These are phyloP conservation scores for Exobasidium rhododendri DNA, from an alignment of 1,284 basidiomycete species.

Conservation along the genomic window DNA sequence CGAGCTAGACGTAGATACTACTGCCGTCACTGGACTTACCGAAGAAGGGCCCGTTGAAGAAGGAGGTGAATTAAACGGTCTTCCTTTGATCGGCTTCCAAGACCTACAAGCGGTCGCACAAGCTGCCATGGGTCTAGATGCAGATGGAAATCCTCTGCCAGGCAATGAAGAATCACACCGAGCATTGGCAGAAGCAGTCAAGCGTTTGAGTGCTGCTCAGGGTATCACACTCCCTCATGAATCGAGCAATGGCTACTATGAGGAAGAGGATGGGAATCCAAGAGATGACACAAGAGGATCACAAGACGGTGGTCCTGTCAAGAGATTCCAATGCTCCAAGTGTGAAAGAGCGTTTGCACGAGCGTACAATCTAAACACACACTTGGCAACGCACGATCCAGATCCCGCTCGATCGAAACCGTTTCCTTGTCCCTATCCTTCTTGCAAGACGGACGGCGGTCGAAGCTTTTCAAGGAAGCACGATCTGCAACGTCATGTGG, in stretches of 20 bases:
- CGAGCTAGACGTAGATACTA: not conserved
- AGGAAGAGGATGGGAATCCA: not conserved
- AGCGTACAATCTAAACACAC: conserved; percentile 86
- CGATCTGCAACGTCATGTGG: conserved; percentile 76
- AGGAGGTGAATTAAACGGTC: not conserved
- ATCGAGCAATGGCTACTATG: not conserved
- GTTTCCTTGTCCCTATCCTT: conserved; percentile 72
- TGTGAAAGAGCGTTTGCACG: conserved; percentile 70
- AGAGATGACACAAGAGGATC: conserved; percentile 10
- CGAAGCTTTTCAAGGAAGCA: conserved; percentile 86
- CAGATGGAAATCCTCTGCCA: conserved; percentile 28
- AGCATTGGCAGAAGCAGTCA: conserved; percentile 34
- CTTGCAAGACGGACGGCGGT: conserved; percentile 62
- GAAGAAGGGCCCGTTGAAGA: not conserved
- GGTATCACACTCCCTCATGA: conserved; percentile 1
- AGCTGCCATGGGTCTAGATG: conserved; percentile 36
- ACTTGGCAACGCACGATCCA: conserved; percentile 83
- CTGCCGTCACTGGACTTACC: not conserved
- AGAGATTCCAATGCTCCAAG: conserved; percentile 47
- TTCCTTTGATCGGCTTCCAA: conserved; percentile 16
- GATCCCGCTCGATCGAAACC: conserved; percentile 70
- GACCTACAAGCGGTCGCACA: conserved; percentile 36
- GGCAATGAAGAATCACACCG: conserved; percentile 31
- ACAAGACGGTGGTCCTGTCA: conserved; percentile 22
- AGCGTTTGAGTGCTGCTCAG: conserved; percentile 27